Conservation (phyloP, 345 rosid genomes). For the Bruguiera parviflora region DNA sequence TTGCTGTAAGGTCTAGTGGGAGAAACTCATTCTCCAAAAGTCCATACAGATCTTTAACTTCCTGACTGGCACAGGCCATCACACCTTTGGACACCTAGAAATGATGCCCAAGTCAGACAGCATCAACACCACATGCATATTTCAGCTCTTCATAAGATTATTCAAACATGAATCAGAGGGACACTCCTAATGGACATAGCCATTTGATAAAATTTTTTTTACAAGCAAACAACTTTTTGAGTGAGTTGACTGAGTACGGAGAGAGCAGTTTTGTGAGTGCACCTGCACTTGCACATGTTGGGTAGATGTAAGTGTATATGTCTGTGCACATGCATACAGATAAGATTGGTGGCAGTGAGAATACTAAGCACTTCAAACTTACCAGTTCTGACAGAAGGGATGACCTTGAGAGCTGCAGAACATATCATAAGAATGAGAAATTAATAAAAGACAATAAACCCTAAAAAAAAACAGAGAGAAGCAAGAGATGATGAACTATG, state of each 20-base stretch:
- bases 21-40: conserved; percentile 85
- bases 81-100: conserved; percentile 84
- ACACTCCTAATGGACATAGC: not conserved
- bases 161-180: not conserved
- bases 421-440: conserved; percentile 7
- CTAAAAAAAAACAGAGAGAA: conserved; percentile 2
- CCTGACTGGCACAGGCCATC: conserved; percentile 89
- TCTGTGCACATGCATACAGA: not conserved
- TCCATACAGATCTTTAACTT: conserved; percentile 91
- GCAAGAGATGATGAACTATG: not conserved
- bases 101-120: too few relatives aligned
- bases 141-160: not conserved
- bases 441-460: not conserved
- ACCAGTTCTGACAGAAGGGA: conserved; percentile 88
- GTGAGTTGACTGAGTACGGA: not conserved
- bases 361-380: conserved; percentile 25
- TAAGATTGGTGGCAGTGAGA: not conserved
- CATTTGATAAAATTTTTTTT: too few relatives aligned
- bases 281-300: too few relatives aligned
- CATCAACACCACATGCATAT: not conserved
- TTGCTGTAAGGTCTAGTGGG: conserved; percentile 78
- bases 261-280: too few relatives aligned
- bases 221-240: too few relatives aligned
- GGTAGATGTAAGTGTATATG: not conserved
- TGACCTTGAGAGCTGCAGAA: conserved; percentile 77